A percentile compares a stretch with the other conserved stretches of the same genome.
phyloP scores from a whole-genome alignment of 169 alveolate genomes.

The Eimeria praecox region DNA sequence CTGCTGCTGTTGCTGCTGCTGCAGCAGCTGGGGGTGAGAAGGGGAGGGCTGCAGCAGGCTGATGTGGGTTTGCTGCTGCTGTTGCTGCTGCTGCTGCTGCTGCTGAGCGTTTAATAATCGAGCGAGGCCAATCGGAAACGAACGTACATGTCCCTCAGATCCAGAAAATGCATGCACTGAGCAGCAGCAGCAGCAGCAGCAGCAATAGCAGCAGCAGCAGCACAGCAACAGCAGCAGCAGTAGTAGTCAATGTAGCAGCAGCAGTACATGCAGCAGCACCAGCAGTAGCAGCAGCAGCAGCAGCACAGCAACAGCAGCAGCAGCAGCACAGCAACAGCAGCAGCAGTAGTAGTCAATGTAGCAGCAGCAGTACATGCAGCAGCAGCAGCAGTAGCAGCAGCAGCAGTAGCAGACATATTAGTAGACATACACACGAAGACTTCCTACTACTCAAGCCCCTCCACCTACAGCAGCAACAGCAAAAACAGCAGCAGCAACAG shows the following conservation, averaged over 20 bases:
- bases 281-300: neutral
- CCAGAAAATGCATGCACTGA: neutral
- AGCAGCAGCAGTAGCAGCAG: neutral
- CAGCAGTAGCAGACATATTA: neutral
- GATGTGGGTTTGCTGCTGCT: neutral
- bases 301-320: neutral
- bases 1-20: neutral
- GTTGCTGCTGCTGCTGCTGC: constrained; percentile 20
- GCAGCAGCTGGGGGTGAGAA: too few relatives aligned
- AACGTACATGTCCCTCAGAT: neutral
- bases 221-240: neutral
- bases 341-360: neutral
- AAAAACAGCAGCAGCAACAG: neutral
- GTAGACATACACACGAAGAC: neutral
- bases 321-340: neutral
- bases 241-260: too few relatives aligned
- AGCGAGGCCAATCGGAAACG: neutral
- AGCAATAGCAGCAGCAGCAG: neutral
- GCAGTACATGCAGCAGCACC: too few relatives aligned
- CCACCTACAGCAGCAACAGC: neutral
- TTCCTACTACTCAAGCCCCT: neutral
- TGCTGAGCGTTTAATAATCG: neutral
- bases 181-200: neutral
- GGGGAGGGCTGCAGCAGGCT: constrained; percentile 16
- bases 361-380: neutral